These are phyloP conservation scores for Hymenoscyphus occultus DNA, from an alignment of 2,329 filamentous ascomycete genomes.

Conservation along the genomic window DNA sequence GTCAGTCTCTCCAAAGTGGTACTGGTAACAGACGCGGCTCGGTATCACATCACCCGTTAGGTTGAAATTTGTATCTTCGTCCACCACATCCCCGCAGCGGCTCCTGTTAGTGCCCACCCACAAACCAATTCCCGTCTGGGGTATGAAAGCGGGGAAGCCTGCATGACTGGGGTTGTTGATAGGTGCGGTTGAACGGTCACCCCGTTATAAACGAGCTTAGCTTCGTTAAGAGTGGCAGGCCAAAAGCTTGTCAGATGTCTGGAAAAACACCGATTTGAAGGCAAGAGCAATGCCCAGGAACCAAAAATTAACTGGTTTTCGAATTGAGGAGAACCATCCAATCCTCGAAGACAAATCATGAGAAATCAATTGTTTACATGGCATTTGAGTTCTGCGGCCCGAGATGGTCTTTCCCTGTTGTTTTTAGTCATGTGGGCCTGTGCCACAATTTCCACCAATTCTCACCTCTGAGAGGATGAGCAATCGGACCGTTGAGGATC, in stretches of 20 bases:
- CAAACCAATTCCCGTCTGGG: not conserved
- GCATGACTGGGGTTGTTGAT: not conserved
- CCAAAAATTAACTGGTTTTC: no score
- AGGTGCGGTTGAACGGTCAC: not conserved
- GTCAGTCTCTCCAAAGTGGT: not conserved
- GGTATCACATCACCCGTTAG: not conserved
- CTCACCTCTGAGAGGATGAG: no score
- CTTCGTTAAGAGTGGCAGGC: not conserved
- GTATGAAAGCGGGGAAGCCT: not conserved
- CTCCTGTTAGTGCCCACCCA: not conserved
- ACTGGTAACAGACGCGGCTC: not conserved
- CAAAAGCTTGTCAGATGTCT: not conserved
- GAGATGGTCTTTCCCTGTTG: no score
- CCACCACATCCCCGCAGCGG: not conserved
- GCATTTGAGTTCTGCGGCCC: no score
- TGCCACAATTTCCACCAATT: no score
- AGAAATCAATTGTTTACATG: no score
- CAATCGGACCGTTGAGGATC: not conserved
- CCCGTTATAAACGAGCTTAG: not conserved
- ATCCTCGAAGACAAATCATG: no score
- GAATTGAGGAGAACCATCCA: no score
- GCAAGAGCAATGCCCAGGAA: no score
- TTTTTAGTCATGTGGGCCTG: no score
- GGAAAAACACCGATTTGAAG: no score
- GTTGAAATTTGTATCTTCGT: not conserved